Evolutionary conservation across 1,139 yeast genomes (phyloP).

Genomic region (Hyphopichia wangnamkhiaoensis): DNA sequence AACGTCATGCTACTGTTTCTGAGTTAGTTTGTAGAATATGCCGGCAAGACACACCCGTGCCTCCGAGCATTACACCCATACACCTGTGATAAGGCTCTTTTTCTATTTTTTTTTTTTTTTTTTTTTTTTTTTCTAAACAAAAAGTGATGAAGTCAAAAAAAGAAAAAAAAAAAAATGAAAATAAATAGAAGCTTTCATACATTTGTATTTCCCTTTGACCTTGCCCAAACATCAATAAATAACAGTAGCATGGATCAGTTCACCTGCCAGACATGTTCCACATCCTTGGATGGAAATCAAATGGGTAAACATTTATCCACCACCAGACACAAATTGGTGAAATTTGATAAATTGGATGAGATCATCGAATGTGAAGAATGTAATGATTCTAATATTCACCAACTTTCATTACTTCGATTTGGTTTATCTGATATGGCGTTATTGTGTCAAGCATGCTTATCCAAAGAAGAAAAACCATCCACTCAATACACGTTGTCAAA

Average conservation of each 20-base stretch:
- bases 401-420: slow-evolving; percentile 50
- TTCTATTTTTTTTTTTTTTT: too few relatives aligned
- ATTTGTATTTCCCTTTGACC: too few relatives aligned
- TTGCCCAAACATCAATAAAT: neutral
- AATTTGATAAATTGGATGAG: slow-evolving; percentile 35
- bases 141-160: too few relatives aligned
- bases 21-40: too few relatives aligned
- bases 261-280: slow-evolving; percentile 35
- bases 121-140: too few relatives aligned
- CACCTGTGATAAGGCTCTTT: too few relatives aligned
- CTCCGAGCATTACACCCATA: too few relatives aligned
- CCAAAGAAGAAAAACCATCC: slow-evolving; percentile 48
- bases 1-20: too few relatives aligned
- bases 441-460: slow-evolving; percentile 49
- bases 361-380: slow-evolving; percentile 58
- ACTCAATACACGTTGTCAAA: slow-evolving; percentile 54
- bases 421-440: slow-evolving; percentile 58
- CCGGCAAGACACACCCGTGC: too few relatives aligned
- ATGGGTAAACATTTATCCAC: slow-evolving; percentile 49
- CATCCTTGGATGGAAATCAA: slow-evolving; percentile 16
- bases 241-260: slow-evolving; percentile 7
- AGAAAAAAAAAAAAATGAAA: too few relatives aligned
- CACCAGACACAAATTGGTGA: slow-evolving; percentile 55
- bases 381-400: slow-evolving; percentile 55
- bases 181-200: too few relatives aligned